Percentiles rank a stretch among this genome's conserved stretches.
Evolutionary conservation across 176 grass and related monocot species (phyloP).

Genomic region (Saccharum officinarum): DNA sequence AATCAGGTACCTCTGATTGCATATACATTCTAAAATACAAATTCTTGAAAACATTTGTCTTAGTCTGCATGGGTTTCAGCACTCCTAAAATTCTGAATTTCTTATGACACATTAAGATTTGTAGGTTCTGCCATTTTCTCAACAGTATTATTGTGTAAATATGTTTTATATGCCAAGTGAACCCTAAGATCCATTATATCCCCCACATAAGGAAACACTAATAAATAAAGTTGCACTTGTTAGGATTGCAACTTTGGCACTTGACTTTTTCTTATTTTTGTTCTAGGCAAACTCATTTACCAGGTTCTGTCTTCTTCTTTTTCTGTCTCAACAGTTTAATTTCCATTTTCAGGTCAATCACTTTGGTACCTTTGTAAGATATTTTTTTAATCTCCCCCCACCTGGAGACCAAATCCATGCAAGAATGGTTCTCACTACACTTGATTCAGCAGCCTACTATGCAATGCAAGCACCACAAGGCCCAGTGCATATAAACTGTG

Average conservation of each 20-base stretch:
- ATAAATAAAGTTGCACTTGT: constrained; percentile 3
- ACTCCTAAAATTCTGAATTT: not conserved
- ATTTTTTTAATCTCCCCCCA: constrained; percentile 81
- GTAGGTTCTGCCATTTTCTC: constrained; percentile 1
- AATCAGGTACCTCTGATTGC: constrained; percentile 63
- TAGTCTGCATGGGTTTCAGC: constrained; percentile 1
- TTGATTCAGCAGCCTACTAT: constrained; percentile 79
- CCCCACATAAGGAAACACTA: not conserved
- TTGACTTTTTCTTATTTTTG: not conserved
- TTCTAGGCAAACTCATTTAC: constrained; percentile 14
- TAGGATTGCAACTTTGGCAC: constrained; percentile 13
- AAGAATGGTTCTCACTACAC: constrained; percentile 85
- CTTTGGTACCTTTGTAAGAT: constrained; percentile 80
- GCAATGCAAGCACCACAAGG: constrained; percentile 77
- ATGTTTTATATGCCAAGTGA: constrained; percentile 11
- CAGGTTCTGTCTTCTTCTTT: not conserved
- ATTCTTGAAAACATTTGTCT: not conserved
- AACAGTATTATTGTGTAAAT: constrained; percentile 7
- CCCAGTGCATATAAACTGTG: constrained; percentile 91
- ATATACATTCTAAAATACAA: constrained; percentile 33
- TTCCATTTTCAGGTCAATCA: constrained; percentile 83
- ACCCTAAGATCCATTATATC: constrained; percentile 1
- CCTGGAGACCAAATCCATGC: constrained; percentile 67
- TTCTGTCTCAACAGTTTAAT: not conserved
- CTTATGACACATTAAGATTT: constrained; percentile 1